Evolutionary conservation across 768 basidiomycete species (phyloP).

Genomic region (Mycena filopes): DNA sequence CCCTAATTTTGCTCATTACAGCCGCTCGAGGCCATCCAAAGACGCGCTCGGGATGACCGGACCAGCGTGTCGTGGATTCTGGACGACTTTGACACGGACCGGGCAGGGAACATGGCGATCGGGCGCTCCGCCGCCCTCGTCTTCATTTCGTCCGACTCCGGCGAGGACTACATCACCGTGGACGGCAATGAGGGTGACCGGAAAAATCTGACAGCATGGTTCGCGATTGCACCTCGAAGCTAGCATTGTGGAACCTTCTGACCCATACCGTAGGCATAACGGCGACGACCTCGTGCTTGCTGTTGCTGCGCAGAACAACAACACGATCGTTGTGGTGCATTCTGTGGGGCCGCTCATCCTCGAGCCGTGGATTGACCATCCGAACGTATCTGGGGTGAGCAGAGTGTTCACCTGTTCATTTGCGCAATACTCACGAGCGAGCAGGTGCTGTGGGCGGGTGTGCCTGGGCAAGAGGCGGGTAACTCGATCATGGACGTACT

Average conservation of each 20-base stretch:
- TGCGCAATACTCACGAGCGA: background rate
- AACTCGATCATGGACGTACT: conserved; percentile 78
- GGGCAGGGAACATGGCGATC: conserved; percentile 59
- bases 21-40: conserved; percentile 87
- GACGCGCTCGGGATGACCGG: conserved; percentile 71
- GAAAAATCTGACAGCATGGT: conserved; percentile 26
- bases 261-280: conserved; percentile 70
- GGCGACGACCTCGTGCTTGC: conserved; percentile 78
- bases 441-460: conserved; percentile 72
- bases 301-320: conserved; percentile 73
- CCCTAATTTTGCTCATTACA: conserved; percentile 33
- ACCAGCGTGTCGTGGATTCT: conserved; percentile 76
- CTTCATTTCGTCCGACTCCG: conserved; percentile 85
- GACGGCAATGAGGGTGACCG: conserved; percentile 84
- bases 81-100: conserved; percentile 70
- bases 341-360: conserved; percentile 69
- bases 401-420: background rate
- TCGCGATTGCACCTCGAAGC: no score
- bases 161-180: conserved; percentile 84
- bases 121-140: conserved; percentile 77
- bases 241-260: no score
- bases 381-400: conserved; percentile 75
- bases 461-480: conserved; percentile 76
- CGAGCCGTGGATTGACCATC: conserved; percentile 77
- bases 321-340: conserved; percentile 78